Evolutionary conservation across 192 early-diverging fungal species (phyloP).

Genomic region (Dimargaris cristalligena): DNA sequence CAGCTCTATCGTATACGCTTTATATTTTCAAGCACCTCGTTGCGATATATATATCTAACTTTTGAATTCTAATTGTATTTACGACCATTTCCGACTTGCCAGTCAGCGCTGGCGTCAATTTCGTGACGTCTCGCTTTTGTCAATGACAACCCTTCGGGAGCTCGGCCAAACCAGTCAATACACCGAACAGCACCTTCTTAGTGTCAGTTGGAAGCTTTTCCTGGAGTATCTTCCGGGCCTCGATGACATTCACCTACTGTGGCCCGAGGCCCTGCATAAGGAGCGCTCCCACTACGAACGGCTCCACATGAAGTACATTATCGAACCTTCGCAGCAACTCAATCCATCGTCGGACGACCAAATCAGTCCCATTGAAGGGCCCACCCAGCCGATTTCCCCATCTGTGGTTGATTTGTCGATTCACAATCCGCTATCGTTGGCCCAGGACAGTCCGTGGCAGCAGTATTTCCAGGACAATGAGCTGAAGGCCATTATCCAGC

Average conservation of each 20-base stretch:
- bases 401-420: constrained; percentile 37
- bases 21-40: no score
- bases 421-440: constrained; percentile 77
- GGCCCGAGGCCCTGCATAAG: constrained; percentile 36
- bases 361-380: not conserved
- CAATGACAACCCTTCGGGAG: constrained; percentile 1
- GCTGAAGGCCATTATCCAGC: constrained; percentile 62
- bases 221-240: constrained; percentile 26
- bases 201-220: constrained; percentile 13
- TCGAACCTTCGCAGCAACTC: constrained; percentile 25
- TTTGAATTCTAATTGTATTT: no score
- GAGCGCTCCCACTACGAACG: constrained; percentile 52
- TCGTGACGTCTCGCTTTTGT: not conserved
- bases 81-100: no score
- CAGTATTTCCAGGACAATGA: constrained; percentile 82
- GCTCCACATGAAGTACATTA: constrained; percentile 46
- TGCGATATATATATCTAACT: no score
- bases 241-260: constrained; percentile 15
- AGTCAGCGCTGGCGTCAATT: constrained; percentile 6
- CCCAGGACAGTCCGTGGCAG: constrained; percentile 83
- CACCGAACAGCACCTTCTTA: not conserved
- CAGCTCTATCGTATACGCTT: no score
- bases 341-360: not conserved
- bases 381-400: constrained; percentile 25
- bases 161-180: not conserved